Evolutionary conservation across 176 grass and related monocot species (phyloP), one percentile per base, ranked within the genome.

Genomic region (Avena atlantica): DNA sequence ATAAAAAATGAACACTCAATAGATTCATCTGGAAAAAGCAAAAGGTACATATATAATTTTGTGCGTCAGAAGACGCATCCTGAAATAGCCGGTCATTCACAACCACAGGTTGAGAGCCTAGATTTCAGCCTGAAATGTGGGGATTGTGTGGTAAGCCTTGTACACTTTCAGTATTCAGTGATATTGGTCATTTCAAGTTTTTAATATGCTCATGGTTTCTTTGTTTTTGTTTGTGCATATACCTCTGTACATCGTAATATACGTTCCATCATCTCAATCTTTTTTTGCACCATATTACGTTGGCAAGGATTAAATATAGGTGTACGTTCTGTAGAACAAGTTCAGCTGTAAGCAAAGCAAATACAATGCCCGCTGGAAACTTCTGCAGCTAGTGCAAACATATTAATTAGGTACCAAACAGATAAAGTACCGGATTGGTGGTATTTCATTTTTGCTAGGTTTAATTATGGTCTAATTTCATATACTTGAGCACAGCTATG

Each of bases 41-140:
- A 86, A 76, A 91, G 85, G 84, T 94, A 94, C 57, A 88, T 96
- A 65, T 98, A 98, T 80, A 58, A 87, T 86, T 98, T 98, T 92
- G 80, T 96, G 52, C 77, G 55, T 58, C 87, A 94, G 72, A 94
- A 94, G 70, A 62, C 76, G 58, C 86, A 85, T 67, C 27, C 55
- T 75, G 90, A 84, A 79, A 78, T 73, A 74, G 24, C 50, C 80
- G 73, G 80, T 20, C 71, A 82, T 70, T 58, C 62, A 61, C 70
- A 86, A 59, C 19, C 42, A 79, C 89, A 82, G 40, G 73, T 86
- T 75, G 85, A 91, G 45, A 94, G 78, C 60, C 70, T 91, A 89
- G 92, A 92, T 82, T 91, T 82, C 76, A 88, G 75, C 82, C 76
- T 98, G 59, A 91, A 84, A 88, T 81, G 55, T 81, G 93, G 96